Evolutionary conservation across 495 filamentous ascomycete genomes (phyloP).

Genomic region (Trichoderma orchidacearum): DNA sequence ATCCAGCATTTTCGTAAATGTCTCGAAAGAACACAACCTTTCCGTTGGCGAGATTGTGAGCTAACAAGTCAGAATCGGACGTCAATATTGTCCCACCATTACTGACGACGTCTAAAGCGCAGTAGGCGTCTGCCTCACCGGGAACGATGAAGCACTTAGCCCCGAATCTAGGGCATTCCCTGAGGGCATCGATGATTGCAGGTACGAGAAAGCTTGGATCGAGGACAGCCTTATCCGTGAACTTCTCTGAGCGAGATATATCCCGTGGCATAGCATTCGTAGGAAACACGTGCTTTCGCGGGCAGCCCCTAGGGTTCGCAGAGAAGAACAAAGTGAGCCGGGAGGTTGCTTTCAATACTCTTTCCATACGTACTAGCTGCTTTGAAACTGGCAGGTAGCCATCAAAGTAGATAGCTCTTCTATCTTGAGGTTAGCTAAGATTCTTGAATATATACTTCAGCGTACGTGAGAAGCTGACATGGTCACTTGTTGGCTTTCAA

Average conservation of each 20-base stretch:
- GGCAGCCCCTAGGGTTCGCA: slow-evolving; percentile 5
- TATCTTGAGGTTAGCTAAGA: slow-evolving; percentile 11
- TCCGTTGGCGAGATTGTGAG: slow-evolving; percentile 50
- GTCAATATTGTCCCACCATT: slow-evolving; percentile 45
- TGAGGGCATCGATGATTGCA: slow-evolving; percentile 50
- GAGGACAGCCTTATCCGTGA: slow-evolving; percentile 22
- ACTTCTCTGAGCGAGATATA: slow-evolving; percentile 8
- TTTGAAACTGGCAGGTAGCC: slow-evolving; percentile 47
- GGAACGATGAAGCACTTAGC: slow-evolving; percentile 41
- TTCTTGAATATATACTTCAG: neutral
- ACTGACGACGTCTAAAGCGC: slow-evolving; percentile 39
- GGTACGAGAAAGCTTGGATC: slow-evolving; percentile 54
- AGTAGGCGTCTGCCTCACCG: slow-evolving; percentile 60
- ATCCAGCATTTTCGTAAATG: slow-evolving; percentile 13
- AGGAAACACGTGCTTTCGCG: slow-evolving; percentile 2
- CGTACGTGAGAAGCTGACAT: slow-evolving; percentile 35
- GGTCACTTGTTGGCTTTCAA: slow-evolving; percentile 34
- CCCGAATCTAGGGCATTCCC: slow-evolving; percentile 25
- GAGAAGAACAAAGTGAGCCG: slow-evolving; percentile 12
- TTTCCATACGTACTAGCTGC: slow-evolving; percentile 13
- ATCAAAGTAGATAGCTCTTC: slow-evolving; percentile 61
- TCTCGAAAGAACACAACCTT: slow-evolving; percentile 46
- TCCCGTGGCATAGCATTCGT: neutral
- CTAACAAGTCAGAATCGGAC: slow-evolving; percentile 61
- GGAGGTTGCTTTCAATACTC: slow-evolving; percentile 10